Base-by-base conservation (phyloP, 805 yeast species). In the Brettanomyces sp. region DNA sequence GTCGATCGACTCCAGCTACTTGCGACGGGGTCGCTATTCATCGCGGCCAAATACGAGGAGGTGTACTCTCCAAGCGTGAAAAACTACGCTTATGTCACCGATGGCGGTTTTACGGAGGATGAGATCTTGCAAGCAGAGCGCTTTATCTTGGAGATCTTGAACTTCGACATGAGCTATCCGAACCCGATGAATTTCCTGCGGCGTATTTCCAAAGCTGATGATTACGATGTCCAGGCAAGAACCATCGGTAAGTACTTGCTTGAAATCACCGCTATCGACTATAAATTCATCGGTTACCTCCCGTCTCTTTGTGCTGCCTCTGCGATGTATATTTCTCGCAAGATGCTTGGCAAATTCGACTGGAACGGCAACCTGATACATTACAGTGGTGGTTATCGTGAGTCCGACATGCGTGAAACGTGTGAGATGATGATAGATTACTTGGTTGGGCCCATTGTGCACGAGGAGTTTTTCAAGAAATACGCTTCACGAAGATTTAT, bases 31-130 rank as follows among this genome's bases (percentile, higher is more conserved):
- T 74, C 90, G 11, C 67, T 90, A 47, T 86, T 88, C 63, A 83
- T 88, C 49, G 95, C 96, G 37, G 95, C 96, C 13, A 89, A 89
- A 65, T 86, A 85, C 62, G 96, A 90, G 67, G 97, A 90, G 66
- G 95, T 90, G 25, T 84, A 81, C 59, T 74, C 88, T 9, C 97
- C 96, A 9, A 81, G 90, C 34, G 82, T 90, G 30, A 77, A 82
- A 49, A 85, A 86, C 63, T 90, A 86, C 60, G 85, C 95, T 3
- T 85, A 84, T 60, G 86, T 86, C 48, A 86, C 95, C 24, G 95
- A 86, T 62, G 91, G 91, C 41, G 85, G 88, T 3, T 85, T 80
- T 57, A 74, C 83, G 13, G 89, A 82, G 60, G 85, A 81, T 45
- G 93, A 85, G 56, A 85, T 90, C 45, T 73, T 86, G 52, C 80